phyloP scores from a whole-genome alignment of 176 grass and related monocot genomes.

The Eragrostis nindensis region DNA sequence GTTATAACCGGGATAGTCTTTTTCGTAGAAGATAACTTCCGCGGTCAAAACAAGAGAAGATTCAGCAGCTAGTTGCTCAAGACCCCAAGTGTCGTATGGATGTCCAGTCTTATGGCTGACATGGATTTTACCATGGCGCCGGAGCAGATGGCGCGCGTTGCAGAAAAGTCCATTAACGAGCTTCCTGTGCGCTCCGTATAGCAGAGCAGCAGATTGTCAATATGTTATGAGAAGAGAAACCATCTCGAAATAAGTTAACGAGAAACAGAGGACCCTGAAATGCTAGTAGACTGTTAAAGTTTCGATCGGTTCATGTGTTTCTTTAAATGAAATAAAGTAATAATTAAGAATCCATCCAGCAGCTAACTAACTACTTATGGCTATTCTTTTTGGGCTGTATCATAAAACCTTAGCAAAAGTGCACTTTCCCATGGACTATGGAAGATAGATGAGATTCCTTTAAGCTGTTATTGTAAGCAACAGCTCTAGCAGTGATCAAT shows the following conservation, averaged over 20 bases:
- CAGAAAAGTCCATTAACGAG: constrained; percentile 41
- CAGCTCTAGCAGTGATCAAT: too few species aligned
- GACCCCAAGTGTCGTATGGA: constrained; percentile 31
- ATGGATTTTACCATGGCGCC: constrained; percentile 52
- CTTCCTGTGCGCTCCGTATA: constrained; percentile 36
- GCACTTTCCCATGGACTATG: too few species aligned
- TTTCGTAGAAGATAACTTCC: constrained; percentile 29
- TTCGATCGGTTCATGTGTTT: neutral
- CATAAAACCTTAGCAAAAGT: too few species aligned
- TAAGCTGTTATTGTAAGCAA: too few species aligned
- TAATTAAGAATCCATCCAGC: too few species aligned
- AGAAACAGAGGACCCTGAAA: neutral
- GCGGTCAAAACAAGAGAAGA: constrained; percentile 39
- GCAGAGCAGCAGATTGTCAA: constrained; percentile 3
- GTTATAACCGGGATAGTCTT: constrained; percentile 54
- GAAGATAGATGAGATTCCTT: too few species aligned
- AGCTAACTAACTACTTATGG: neutral
- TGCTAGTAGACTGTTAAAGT: neutral
- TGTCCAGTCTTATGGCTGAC: constrained; percentile 47
- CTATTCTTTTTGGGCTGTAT: too few species aligned
- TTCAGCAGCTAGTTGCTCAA: constrained; percentile 26
- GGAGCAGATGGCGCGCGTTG: constrained; percentile 50
- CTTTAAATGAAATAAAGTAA: too few species aligned
- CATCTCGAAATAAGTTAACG: too few species aligned
- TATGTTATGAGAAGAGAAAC: too few species aligned